Conservation (phyloP, 257 asterid species). For the Solanum virginianum region DNA sequence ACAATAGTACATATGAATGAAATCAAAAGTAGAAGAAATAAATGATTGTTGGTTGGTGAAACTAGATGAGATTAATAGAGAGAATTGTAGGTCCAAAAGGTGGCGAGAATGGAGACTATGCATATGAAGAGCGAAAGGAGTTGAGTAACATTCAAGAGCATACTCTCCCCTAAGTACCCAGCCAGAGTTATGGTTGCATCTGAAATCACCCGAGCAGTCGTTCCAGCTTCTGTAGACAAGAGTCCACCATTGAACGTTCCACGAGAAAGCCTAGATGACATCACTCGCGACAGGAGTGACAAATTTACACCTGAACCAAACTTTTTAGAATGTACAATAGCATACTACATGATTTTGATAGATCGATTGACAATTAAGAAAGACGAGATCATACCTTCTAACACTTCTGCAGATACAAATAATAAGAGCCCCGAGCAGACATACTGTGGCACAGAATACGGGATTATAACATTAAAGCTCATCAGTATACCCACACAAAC, state of each 20-base stretch:
- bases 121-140: conserved; percentile 72
- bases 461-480: conserved; percentile 43
- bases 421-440: conserved; percentile 54
- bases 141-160: conserved; percentile 66
- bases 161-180: conserved; percentile 56
- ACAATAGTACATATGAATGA: background rate
- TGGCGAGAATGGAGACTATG: conserved; percentile 62
- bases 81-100: conserved; percentile 75
- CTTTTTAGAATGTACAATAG: background rate
- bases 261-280: conserved; percentile 91
- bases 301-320: conserved; percentile 52
- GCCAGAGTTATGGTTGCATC: conserved; percentile 85
- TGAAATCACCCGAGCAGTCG: conserved; percentile 81
- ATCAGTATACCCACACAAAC: conserved; percentile 43
- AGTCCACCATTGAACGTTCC: conserved; percentile 89
- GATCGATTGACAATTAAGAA: background rate
- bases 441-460: conserved; percentile 63
- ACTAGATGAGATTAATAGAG: conserved; percentile 43
- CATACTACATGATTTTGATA: background rate
- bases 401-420: conserved; percentile 76
- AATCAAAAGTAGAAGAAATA: background rate
- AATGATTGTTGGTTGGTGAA: no score
- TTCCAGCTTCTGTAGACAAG: conserved; percentile 89
- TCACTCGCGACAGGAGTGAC: conserved; percentile 80
- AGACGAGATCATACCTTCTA: conserved; percentile 38